Conservation (phyloP, 2,329 filamentous ascomycete genomes). For the Aureobasidium zeae region DNA sequence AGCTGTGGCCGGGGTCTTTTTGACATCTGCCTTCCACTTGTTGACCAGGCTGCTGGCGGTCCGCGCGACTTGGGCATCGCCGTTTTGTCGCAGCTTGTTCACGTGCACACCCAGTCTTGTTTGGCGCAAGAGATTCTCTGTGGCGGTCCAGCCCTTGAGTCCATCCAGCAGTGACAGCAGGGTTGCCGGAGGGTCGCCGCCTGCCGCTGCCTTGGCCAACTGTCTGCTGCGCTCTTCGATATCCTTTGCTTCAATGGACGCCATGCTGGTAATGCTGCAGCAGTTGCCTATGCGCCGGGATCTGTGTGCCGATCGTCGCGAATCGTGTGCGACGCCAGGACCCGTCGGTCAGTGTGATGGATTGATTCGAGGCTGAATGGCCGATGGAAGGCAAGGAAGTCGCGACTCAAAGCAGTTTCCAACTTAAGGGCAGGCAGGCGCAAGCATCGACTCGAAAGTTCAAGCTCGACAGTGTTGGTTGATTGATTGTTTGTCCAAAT, state of each 20-base stretch:
- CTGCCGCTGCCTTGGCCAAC: conserved; percentile 66
- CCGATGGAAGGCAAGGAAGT: too few relatives aligned
- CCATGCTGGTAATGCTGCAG: not conserved
- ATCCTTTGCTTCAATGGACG: conserved; percentile 68
- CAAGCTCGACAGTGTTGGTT: too few relatives aligned
- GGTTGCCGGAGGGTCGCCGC: conserved; percentile 63
- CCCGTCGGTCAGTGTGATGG: too few relatives aligned
- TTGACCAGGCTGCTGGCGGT: conserved; percentile 73
- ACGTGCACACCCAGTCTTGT: conserved; percentile 89
- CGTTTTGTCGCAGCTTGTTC: conserved; percentile 75
- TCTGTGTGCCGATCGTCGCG: not conserved
- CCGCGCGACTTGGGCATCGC: conserved; percentile 60
- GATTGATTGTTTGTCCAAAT: too few relatives aligned
- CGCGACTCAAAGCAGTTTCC: too few relatives aligned
- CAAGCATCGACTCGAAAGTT: too few relatives aligned
- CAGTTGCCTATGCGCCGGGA: not conserved
- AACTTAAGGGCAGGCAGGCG: too few relatives aligned
- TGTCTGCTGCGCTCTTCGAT: conserved; percentile 68
- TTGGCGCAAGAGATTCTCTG: conserved; percentile 79
- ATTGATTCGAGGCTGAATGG: too few relatives aligned
- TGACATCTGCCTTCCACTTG: conserved; percentile 78
- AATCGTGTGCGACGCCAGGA: not conserved
- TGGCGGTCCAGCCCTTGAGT: conserved; percentile 70
- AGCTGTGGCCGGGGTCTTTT: conserved; percentile 35
- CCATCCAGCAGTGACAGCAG: conserved; percentile 68